Evolutionary conservation across 2,329 filamentous ascomycete species (phyloP), one percentile per base, ranked within the genome.

Genomic region (Pestalotiopsis fici): DNA sequence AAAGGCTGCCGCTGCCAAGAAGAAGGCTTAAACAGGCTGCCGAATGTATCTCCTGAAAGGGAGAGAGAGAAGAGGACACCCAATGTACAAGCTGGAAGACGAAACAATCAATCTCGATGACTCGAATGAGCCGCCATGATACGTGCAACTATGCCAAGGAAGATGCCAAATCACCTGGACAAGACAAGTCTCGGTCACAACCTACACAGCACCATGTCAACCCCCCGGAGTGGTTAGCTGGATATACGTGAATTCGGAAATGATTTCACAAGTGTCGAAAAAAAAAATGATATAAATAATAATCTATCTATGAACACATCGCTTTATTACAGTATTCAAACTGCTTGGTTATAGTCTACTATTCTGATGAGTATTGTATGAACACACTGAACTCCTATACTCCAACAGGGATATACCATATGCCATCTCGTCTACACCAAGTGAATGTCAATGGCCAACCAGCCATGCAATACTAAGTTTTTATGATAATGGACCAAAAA

Each of bases 1-100:
- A 73, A 99, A 98, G 88, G 92, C 92, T 67, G 91, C 92, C 23
- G 85, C 85, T 37, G 79, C 83, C 54, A 94, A 93, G 86, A 97
- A 97, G 90, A 96, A 97, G 90, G 89, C 91, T 69, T 93, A 86
- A 84, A 74, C n/a, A n/a, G 65, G 21, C 13, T 18, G 39, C 39
- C 31, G 31, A 6, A 35, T 35, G 56, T 67, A 43, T 25, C 25
- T 27, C 50, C 43, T 50, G 31, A n/a, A n/a, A n/a, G n/a, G n/a
- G 15, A 65, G 28, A 59, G 37, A n/a, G 23, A 60, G 15, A 57
- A 13, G 11, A 35, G 31, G 31, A 11, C 1, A 35, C 31, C 31
- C 31, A 23, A 50, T 21, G n/a, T 50, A 4, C 18, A 27, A 59
- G 11, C 21, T 35, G 31, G 31, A 35, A 11, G 31, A 37, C 3